Conservation (phyloP, 495 filamentous ascomycete genomes). For the Neohortaea acidophila region DNA sequence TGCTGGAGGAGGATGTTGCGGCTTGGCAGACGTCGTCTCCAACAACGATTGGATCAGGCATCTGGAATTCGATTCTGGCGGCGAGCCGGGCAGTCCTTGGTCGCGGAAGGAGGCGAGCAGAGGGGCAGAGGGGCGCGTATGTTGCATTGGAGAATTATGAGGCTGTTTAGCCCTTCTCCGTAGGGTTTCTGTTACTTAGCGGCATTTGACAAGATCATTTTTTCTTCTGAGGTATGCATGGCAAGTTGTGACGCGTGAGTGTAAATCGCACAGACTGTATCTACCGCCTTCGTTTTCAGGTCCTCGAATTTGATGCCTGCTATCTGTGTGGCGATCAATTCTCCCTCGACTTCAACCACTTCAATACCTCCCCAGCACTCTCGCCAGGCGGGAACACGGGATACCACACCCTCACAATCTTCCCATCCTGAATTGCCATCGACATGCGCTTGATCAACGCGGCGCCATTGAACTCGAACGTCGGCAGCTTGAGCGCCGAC, state of each 20-base stretch:
- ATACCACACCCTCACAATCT: conserved; percentile 21
- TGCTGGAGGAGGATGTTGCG: conserved; percentile 56
- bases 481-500: conserved; percentile 15
- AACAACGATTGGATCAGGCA: too few species aligned
- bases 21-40: conserved; percentile 12
- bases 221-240: too few species aligned
- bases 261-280: too few species aligned
- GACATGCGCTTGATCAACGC: conserved; percentile 19
- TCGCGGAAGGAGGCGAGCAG: conserved; percentile 22
- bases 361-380: conserved; percentile 17
- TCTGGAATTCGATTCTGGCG: conserved; percentile 15
- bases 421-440: conserved; percentile 19
- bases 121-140: conserved; percentile 17
- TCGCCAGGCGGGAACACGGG: conserved; percentile 23
- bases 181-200: too few species aligned
- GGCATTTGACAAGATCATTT: too few species aligned
- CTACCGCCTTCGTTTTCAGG: too few species aligned
- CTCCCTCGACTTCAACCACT: conserved; percentile 17
- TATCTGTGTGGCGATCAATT: too few species aligned
- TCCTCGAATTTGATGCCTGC: too few species aligned
- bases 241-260: too few species aligned
- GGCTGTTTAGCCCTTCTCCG: too few species aligned
- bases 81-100: conserved; percentile 25
- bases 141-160: conserved; percentile 16
- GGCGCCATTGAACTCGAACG: conserved; percentile 19